phyloP scores from a whole-genome alignment of 2,329 filamentous ascomycete genomes.

The Nothophoma quercina region DNA sequence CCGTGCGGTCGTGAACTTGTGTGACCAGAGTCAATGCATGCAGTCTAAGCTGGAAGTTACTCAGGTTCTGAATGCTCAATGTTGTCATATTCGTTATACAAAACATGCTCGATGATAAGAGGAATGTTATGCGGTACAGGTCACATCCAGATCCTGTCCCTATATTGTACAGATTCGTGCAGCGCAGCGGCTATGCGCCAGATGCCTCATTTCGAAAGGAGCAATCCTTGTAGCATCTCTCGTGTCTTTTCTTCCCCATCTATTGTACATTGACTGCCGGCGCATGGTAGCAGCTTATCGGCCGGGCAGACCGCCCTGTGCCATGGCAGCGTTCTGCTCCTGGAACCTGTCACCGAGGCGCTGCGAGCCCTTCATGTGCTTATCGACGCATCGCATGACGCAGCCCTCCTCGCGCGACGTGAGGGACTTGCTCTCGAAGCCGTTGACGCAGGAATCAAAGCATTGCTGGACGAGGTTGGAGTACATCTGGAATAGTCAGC shows the following conservation, averaged over 20 bases:
- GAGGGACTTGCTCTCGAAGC: constrained; percentile 97
- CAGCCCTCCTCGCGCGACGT: constrained; percentile 88
- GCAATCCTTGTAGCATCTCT: background rate
- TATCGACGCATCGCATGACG: constrained; percentile 93
- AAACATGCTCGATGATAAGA: constrained; percentile 12
- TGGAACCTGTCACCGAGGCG: constrained; percentile 91
- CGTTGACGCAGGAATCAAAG: constrained; percentile 96
- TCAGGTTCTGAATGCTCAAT: background rate
- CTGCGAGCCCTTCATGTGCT: constrained; percentile 91
- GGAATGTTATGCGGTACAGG: constrained; percentile 18
- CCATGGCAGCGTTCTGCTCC: constrained; percentile 74
- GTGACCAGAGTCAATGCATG: background rate
- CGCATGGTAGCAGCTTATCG: constrained; percentile 37
- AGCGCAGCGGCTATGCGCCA: constrained; percentile 7
- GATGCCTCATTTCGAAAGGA: background rate
- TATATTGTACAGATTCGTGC: constrained; percentile 22
- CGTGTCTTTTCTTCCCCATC: background rate
- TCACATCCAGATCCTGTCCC: constrained; percentile 15
- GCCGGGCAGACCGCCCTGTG: constrained; percentile 64
- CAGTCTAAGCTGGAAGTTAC: background rate
- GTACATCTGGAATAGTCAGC: constrained; percentile 63
- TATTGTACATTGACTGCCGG: constrained; percentile 11
- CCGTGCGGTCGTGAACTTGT: background rate
- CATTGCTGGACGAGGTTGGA: constrained; percentile 82
- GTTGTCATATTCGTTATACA: constrained; percentile 8